Evolutionary conservation across 1,284 basidiomycete species (phyloP).

Genomic region (Chalciporus piperatoides): DNA sequence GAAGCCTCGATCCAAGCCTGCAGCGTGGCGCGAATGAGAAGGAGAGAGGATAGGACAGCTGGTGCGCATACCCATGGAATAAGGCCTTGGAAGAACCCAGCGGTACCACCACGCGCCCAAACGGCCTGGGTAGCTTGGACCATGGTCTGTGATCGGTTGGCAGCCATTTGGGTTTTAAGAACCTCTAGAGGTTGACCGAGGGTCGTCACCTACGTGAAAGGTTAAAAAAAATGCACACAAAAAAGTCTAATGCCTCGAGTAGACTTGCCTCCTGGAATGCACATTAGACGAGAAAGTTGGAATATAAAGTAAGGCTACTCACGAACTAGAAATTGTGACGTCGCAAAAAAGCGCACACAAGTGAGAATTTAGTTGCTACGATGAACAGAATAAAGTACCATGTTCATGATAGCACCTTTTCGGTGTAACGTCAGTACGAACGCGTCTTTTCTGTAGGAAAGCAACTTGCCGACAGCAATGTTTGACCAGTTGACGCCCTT

Average conservation of each 20-base stretch:
- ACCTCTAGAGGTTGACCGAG: constrained; percentile 98
- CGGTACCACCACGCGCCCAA: constrained; percentile 87
- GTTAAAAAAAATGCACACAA: constrained; percentile 10
- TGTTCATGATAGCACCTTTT: constrained; percentile 92
- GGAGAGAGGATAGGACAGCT: neutral
- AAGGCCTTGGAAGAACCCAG: constrained; percentile 96
- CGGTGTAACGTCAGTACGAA: constrained; percentile 22
- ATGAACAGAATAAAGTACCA: constrained; percentile 49
- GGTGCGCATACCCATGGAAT: constrained; percentile 85
- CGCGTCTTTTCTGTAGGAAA: constrained; percentile 4
- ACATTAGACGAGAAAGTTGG: constrained; percentile 18
- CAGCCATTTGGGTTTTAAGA: constrained; percentile 98
- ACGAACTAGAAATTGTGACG: constrained; percentile 23
- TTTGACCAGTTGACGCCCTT: constrained; percentile 98
- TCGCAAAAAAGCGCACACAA: neutral
- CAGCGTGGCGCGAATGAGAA: constrained; percentile 10
- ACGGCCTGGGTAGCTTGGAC: constrained; percentile 80
- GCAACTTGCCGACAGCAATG: constrained; percentile 86
- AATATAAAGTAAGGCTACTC: constrained; percentile 18
- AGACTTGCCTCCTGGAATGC: constrained; percentile 45
- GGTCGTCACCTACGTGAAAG: constrained; percentile 74
- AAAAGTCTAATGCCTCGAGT: neutral
- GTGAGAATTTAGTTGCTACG: constrained; percentile 8
- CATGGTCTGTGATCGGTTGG: constrained; percentile 91
- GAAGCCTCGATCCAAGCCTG: constrained; percentile 99